These are phyloP conservation scores for Phylloboletellus chloephorus DNA, from an alignment of 1,284 basidiomycete genomes.

Conservation along the genomic window DNA sequence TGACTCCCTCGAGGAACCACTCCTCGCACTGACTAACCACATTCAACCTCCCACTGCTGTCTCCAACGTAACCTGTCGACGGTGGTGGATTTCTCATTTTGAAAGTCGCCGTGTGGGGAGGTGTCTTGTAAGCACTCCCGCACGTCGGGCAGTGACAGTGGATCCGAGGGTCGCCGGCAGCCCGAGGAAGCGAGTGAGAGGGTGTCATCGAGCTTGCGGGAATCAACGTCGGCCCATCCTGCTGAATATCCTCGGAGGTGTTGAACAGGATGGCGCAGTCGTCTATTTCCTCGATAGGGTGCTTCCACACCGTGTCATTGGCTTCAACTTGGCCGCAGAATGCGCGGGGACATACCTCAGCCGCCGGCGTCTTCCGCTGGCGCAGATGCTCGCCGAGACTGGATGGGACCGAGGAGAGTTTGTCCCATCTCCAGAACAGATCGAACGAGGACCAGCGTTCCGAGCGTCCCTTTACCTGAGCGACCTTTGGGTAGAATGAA, in stretches of 20 bases:
- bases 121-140: constrained; percentile 1
- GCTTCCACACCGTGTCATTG: constrained; percentile 1
- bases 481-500: constrained; percentile 36
- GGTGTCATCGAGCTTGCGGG: neutral
- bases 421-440: constrained; percentile 34
- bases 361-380: neutral
- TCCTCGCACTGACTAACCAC: neutral
- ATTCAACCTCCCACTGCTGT: neutral
- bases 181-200: constrained; percentile 1
- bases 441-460: constrained; percentile 32
- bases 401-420: constrained; percentile 14
- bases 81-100: neutral
- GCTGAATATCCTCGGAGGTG: neutral
- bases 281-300: constrained; percentile 1
- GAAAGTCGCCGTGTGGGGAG: neutral
- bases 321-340: neutral
- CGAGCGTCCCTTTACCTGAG: constrained; percentile 34
- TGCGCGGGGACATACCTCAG: constrained; percentile 10
- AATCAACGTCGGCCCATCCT: neutral
- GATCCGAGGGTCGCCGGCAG: neutral
- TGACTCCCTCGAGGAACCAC: neutral
- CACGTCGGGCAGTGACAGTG: neutral
- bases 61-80: neutral
- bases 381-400: neutral
- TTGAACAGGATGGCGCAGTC: constrained; percentile 2